phyloP scores from a whole-genome alignment of 805 yeast genomes.

The Spathaspora girioi region DNA sequence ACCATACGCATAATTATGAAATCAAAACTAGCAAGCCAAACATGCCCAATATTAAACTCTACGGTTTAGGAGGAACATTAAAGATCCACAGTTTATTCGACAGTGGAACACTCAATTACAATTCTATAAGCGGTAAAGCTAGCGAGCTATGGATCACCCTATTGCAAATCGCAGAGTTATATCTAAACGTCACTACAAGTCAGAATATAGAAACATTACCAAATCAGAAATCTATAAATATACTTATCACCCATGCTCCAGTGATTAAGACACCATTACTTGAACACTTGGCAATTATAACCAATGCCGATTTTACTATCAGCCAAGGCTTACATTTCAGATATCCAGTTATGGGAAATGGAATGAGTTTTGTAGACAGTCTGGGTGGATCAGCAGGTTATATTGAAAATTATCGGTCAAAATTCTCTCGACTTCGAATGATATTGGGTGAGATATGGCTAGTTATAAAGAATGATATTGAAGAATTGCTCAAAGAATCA shows the following conservation, averaged over 20 bases:
- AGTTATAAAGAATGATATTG: slow-evolving; percentile 49
- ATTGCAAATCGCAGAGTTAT: slow-evolving; percentile 65
- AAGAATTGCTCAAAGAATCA: slow-evolving; percentile 18
- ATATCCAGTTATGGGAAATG: slow-evolving; percentile 68
- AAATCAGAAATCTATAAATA: slow-evolving; percentile 43
- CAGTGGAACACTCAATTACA: slow-evolving; percentile 18
- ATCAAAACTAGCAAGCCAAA: slow-evolving; percentile 38
- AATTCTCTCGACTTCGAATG: slow-evolving; percentile 57
- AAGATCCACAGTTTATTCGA: slow-evolving; percentile 67
- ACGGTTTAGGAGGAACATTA: slow-evolving; percentile 72
- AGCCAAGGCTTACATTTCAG: slow-evolving; percentile 72
- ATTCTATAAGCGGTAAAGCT: slow-evolving; percentile 18
- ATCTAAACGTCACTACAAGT: slow-evolving; percentile 13
- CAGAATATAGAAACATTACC: slow-evolving; percentile 25
- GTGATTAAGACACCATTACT: slow-evolving; percentile 67
- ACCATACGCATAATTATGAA: slow-evolving; percentile 49
- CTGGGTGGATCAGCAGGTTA: slow-evolving; percentile 30
- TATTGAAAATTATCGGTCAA: slow-evolving; percentile 58
- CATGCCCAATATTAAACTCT: slow-evolving; percentile 45
- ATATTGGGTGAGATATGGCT: slow-evolving; percentile 65
- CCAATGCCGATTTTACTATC: slow-evolving; percentile 69
- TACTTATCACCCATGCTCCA: slow-evolving; percentile 67
- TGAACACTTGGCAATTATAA: slow-evolving; percentile 61
- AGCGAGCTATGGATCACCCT: slow-evolving; percentile 76
- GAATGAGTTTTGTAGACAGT: slow-evolving; percentile 58